These are phyloP conservation scores for Pseudonitzschia multiseries DNA, from an alignment of 108 stramenopile genomes.

Conservation along the genomic window DNA sequence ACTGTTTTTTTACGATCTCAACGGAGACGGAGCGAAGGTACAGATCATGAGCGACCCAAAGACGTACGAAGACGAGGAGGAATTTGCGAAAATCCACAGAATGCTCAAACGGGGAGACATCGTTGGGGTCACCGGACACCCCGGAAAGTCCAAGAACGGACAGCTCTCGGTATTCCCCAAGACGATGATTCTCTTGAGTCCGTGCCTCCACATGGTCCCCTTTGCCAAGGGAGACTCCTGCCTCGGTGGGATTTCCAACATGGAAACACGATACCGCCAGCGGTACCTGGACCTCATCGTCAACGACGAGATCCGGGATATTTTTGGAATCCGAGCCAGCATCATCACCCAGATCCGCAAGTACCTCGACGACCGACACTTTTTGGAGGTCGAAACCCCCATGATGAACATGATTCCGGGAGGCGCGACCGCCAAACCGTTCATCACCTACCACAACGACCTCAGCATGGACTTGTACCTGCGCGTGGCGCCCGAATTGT, in stretches of 20 bases:
- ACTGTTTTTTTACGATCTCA: slow-evolving; percentile 95
- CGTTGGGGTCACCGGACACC: slow-evolving; percentile 90
- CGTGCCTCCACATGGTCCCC: slow-evolving; percentile 99
- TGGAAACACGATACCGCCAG: slow-evolving; percentile 97
- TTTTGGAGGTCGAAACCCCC: slow-evolving; percentile 99
- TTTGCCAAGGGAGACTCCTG: slow-evolving; percentile 77
- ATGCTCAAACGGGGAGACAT: slow-evolving; percentile 93
- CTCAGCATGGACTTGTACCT: slow-evolving; percentile 93
- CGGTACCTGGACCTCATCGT: slow-evolving; percentile 98
- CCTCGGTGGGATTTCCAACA: slow-evolving; percentile 88
- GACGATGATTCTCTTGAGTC: slow-evolving; percentile 85
- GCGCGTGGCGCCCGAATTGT: slow-evolving; percentile 96
- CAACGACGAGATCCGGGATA: slow-evolving; percentile 84
- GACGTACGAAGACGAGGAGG: slow-evolving; percentile 87
- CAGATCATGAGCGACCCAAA: slow-evolving; percentile 92
- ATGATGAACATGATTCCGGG: slow-evolving; percentile 99
- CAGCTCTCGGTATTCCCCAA: slow-evolving; percentile 96
- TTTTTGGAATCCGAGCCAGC: slow-evolving; percentile 87
- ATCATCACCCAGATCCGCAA: slow-evolving; percentile 93
- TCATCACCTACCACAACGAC: slow-evolving; percentile 98
- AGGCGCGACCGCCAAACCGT: slow-evolving; percentile 97
- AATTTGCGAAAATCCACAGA: slow-evolving; percentile 81
- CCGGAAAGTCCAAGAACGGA: slow-evolving; percentile 95
- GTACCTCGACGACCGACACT: slow-evolving; percentile 93
- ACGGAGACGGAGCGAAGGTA: slow-evolving; percentile 94